Percentiles rank a stretch among this genome's conserved stretches.
These are phyloP conservation scores for Diutina ranongensis DNA, from an alignment of 1,139 yeast species.

Conservation along the genomic window DNA sequence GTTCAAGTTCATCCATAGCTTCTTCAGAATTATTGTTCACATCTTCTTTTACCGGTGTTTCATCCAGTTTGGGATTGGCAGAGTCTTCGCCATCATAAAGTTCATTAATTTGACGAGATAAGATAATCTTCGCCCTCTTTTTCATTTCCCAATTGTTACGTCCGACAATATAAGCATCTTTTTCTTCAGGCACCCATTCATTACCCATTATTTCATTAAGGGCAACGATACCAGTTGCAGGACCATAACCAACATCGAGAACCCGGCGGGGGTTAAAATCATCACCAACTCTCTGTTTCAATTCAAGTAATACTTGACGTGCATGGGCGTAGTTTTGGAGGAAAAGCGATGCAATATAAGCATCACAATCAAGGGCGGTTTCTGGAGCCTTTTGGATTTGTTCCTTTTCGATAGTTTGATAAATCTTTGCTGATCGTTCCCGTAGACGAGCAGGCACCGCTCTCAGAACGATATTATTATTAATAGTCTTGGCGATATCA, in stretches of 20 bases:
- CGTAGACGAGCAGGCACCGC: slow-evolving; percentile 47
- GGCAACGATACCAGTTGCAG: slow-evolving; percentile 87
- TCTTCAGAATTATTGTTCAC: neutral
- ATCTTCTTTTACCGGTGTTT: slow-evolving; percentile 7
- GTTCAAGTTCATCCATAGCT: slow-evolving; percentile 11
- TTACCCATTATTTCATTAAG: slow-evolving; percentile 69
- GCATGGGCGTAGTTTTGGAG: slow-evolving; percentile 73
- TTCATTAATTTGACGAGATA: slow-evolving; percentile 61
- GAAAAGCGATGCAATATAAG: slow-evolving; percentile 75
- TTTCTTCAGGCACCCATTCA: slow-evolving; percentile 45
- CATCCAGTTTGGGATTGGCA: no score
- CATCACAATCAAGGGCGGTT: slow-evolving; percentile 58
- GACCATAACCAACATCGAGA: slow-evolving; percentile 82
- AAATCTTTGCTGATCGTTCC: slow-evolving; percentile 38
- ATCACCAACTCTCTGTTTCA: slow-evolving; percentile 39
- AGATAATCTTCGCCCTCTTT: slow-evolving; percentile 62
- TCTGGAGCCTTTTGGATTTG: slow-evolving; percentile 43
- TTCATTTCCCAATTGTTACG: slow-evolving; percentile 54
- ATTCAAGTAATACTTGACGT: slow-evolving; percentile 55
- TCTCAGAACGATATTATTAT: slow-evolving; percentile 44
- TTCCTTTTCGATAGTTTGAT: slow-evolving; percentile 32
- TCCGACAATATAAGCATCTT: slow-evolving; percentile 68
- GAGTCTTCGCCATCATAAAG: slow-evolving; percentile 13
- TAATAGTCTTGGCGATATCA: slow-evolving; percentile 42
- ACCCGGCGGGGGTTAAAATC: slow-evolving; percentile 55